phyloP scores from a whole-genome alignment of 352 stramenopile species.

The Phytophthora niederhauseri region DNA sequence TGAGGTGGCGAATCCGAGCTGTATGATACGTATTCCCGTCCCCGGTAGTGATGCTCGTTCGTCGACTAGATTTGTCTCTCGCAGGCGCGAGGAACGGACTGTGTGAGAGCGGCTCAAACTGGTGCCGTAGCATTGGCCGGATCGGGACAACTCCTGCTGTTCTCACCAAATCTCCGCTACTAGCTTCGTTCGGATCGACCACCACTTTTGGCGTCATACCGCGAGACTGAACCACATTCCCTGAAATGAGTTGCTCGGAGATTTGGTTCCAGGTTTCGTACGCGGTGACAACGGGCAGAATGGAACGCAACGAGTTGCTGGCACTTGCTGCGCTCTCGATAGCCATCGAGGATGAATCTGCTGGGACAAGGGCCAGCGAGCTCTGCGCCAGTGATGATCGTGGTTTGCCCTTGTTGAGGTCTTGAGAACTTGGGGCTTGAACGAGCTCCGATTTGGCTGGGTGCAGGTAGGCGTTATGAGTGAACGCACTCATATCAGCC shows the following conservation, averaged over 20 bases:
- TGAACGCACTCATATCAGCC: conserved; percentile 63
- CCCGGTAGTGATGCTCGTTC: conserved; percentile 15
- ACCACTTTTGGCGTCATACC: conserved; percentile 9
- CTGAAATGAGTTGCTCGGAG: conserved; percentile 46
- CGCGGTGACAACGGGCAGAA: conserved; percentile 38
- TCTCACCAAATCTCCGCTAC: conserved; percentile 6
- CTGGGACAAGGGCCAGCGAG: not conserved
- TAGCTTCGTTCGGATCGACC: conserved; percentile 16
- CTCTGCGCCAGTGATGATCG: not conserved
- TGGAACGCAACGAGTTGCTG: conserved; percentile 22
- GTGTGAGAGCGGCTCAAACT: conserved; percentile 50
- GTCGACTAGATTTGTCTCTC: conserved; percentile 29
- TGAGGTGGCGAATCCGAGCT: conserved; percentile 44
- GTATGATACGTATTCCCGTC: conserved; percentile 51
- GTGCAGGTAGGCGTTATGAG: conserved; percentile 45
- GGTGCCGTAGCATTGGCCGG: conserved; percentile 45
- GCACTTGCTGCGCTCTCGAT: not conserved
- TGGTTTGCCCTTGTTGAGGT: conserved; percentile 8
- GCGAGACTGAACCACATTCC: conserved; percentile 47
- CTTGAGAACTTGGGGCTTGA: not conserved
- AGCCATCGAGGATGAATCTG: not conserved
- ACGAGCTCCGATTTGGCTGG: conserved; percentile 9
- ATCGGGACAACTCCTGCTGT: conserved; percentile 10
- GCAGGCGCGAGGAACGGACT: conserved; percentile 36
- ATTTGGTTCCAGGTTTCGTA: conserved; percentile 56